These are phyloP conservation scores for Kodamaea derodonti DNA, from an alignment of 1,139 yeast genomes.

Conservation along the genomic window DNA sequence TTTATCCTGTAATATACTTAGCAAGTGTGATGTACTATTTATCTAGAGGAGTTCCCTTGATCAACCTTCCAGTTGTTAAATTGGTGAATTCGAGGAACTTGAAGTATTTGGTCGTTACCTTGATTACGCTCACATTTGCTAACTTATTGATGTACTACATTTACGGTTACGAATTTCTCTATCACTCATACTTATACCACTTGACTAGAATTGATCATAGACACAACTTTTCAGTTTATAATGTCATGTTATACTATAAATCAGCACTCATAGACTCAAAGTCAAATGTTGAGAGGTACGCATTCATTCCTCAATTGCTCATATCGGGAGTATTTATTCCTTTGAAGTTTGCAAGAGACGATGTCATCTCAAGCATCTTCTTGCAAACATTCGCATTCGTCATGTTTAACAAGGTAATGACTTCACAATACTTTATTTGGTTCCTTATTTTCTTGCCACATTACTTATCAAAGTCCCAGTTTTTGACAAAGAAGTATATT, in stretches of 20 bases:
- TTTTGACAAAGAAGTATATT: conserved; percentile 21
- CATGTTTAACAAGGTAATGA: conserved; percentile 87
- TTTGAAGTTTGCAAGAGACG: conserved; percentile 46
- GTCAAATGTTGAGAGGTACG: conserved; percentile 41
- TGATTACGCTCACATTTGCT: conserved; percentile 41
- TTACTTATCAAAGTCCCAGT: conserved; percentile 45
- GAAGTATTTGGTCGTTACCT: conserved; percentile 37
- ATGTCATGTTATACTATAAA: conserved; percentile 65
- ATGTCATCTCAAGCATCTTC: conserved; percentile 64
- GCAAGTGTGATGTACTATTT: conserved; percentile 46
- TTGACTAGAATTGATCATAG: conserved; percentile 83
- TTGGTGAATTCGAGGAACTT: conserved; percentile 46
- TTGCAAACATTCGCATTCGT: conserved; percentile 92
- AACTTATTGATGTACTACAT: conserved; percentile 57
- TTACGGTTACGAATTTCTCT: conserved; percentile 75
- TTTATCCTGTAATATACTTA: conserved; percentile 84
- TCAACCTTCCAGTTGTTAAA: conserved; percentile 19
- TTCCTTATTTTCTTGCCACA: conserved; percentile 81
- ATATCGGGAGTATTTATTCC: conserved; percentile 63
- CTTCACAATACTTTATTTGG: conserved; percentile 94
- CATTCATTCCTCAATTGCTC: conserved; percentile 79
- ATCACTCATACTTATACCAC: conserved; percentile 81
- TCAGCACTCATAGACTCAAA: conserved; percentile 33
- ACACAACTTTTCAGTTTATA: conserved; percentile 89
- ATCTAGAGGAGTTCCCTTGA: conserved; percentile 19